phyloP scores from a whole-genome alignment of 108 stramenopile genomes.

The Ochromonas danica region DNA sequence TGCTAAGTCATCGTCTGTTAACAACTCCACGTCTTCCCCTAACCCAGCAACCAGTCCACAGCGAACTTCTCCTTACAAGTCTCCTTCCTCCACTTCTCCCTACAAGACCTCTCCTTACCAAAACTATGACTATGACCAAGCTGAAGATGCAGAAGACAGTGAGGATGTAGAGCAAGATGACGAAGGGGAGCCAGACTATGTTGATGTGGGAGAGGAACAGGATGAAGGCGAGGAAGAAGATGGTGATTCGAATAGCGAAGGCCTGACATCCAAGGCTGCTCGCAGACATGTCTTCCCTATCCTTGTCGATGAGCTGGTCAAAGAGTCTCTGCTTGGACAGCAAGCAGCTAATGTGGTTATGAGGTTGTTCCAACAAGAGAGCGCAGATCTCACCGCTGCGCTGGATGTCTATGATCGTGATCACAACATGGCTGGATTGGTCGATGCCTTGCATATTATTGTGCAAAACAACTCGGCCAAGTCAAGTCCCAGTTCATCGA shows the following conservation, averaged over 20 bases:
- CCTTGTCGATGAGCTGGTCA: conserved; percentile 20
- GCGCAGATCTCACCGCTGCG: neutral
- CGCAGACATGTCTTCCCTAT: conserved; percentile 30
- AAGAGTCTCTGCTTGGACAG: neutral
- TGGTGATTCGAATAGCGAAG: neutral
- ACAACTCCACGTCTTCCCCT: no score
- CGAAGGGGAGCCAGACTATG: neutral
- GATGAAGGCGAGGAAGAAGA: conserved; percentile 28
- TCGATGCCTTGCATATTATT: conserved; percentile 10
- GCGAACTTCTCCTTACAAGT: no score
- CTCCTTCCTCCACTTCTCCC: no score
- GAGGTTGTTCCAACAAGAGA: neutral
- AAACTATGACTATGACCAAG: neutral
- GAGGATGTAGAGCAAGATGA: conserved; percentile 1
- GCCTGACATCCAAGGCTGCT: conserved; percentile 11
- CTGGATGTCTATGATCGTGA: conserved; percentile 29
- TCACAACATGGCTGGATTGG: conserved; percentile 29
- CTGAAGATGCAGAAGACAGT: neutral
- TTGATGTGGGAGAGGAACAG: neutral
- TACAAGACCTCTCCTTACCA: no score
- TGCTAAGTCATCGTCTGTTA: no score
- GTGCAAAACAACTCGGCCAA: no score
- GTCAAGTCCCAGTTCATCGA: no score
- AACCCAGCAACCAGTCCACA: no score
- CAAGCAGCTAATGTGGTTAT: neutral